A percentile compares a stretch with the other conserved stretches of the same genome.
Evolutionary conservation across 352 stramenopile species (phyloP).

Genomic region (Halophytophthora polymorphica): DNA sequence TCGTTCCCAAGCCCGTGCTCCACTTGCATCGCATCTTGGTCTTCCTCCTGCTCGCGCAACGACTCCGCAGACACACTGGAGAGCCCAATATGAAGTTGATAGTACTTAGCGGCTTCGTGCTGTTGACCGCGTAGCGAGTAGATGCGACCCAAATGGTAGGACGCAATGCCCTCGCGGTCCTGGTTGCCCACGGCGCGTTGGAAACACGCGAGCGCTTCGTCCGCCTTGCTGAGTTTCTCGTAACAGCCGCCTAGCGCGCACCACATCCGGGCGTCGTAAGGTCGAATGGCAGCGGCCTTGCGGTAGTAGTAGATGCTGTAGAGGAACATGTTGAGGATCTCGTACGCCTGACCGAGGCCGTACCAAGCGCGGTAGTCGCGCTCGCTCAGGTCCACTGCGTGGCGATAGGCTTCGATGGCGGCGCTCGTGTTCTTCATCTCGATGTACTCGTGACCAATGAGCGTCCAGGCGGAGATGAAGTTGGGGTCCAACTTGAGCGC

Average conservation of each 20-base stretch:
- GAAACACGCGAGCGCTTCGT: constrained; percentile 77
- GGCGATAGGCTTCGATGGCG: constrained; percentile 95
- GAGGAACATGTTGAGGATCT: constrained; percentile 98
- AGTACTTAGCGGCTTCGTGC: constrained; percentile 72
- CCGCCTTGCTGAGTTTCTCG: constrained; percentile 66
- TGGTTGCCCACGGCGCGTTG: constrained; percentile 71
- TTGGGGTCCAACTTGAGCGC: constrained; percentile 93
- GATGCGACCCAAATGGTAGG: constrained; percentile 64
- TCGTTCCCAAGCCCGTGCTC: constrained; percentile 6
- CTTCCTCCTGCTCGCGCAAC: constrained; percentile 17
- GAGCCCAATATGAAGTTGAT: constrained; percentile 61
- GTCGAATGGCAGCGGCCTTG: constrained; percentile 93
- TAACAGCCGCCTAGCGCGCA: constrained; percentile 90
- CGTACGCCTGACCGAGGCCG: constrained; percentile 97
- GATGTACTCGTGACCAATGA: constrained; percentile 98
- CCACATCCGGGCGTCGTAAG: constrained; percentile 98
- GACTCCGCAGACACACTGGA: constrained; percentile 22
- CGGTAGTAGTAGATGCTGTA: constrained; percentile 99
- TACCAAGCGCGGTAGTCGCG: constrained; percentile 98
- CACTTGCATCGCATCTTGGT: constrained; percentile 3
- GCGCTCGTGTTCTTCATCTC: constrained; percentile 98
- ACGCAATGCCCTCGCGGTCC: constrained; percentile 73
- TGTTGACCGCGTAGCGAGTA: constrained; percentile 42
- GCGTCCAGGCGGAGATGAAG: constrained; percentile 96
- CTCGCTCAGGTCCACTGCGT: constrained; percentile 90